These are phyloP conservation scores for Sonneratia alba DNA, from an alignment of 345 rosid species.

Conservation along the genomic window DNA sequence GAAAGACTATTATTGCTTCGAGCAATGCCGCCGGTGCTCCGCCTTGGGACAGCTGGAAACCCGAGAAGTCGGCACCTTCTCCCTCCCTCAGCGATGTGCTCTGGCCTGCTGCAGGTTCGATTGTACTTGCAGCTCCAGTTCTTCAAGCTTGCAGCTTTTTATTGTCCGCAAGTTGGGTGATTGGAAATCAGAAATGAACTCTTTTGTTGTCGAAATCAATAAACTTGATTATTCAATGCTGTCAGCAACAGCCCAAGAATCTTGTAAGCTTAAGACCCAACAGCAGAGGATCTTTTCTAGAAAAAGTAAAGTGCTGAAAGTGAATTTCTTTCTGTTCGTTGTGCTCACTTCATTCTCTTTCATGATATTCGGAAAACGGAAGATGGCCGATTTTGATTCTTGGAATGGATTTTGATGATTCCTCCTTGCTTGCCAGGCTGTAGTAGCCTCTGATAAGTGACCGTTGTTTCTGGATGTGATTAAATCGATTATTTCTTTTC, in stretches of 20 bases:
- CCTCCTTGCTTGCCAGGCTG: neutral
- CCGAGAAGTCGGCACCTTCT: constrained; percentile 37
- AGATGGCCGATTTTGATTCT: too few relatives aligned
- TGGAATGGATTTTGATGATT: neutral
- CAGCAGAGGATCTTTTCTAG: neutral
- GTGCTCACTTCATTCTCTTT: too few relatives aligned
- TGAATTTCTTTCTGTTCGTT: too few relatives aligned
- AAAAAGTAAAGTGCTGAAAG: neutral
- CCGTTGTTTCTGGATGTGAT: neutral
- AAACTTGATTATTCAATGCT: neutral
- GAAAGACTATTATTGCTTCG: constrained; percentile 5
- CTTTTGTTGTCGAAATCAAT: neutral
- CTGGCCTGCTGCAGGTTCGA: constrained; percentile 92
- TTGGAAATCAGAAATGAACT: neutral
- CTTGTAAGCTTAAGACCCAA: neutral
- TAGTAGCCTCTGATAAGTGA: neutral
- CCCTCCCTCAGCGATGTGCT: constrained; percentile 63
- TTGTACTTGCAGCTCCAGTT: neutral
- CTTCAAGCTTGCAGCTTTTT: neutral
- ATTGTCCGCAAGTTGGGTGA: neutral
- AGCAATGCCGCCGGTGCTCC: constrained; percentile 27
- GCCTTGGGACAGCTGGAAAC: constrained; percentile 68
- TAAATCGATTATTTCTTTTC: neutral
- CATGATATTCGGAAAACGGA: too few relatives aligned
- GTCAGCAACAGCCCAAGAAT: neutral